Percentiles rank a stretch among this genome's conserved stretches.
Evolutionary conservation across 2,329 filamentous ascomycete species (phyloP).

Genomic region (Neonectria faginata): DNA sequence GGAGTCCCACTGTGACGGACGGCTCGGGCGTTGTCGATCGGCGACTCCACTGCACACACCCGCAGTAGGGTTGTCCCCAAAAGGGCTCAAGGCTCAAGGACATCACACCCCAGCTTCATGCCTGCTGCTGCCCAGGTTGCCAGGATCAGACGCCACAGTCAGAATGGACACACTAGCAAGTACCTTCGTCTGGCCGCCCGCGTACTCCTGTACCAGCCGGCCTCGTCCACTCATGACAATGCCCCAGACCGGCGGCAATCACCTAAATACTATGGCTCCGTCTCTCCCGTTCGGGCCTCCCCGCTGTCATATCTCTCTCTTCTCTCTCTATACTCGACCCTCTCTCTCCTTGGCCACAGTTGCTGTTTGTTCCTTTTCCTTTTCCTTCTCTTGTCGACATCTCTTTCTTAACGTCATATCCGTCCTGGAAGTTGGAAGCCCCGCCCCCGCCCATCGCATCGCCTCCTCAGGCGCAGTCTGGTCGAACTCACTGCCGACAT

Average conservation of each 20-base stretch:
- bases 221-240: conserved; percentile 47
- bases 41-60: conserved; percentile 36
- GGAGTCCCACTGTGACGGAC: conserved; percentile 35
- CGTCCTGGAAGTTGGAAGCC: conserved; percentile 2
- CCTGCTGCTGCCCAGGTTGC: not conserved
- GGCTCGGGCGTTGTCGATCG: conserved; percentile 34
- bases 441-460: not conserved
- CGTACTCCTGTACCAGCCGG: conserved; percentile 44
- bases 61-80: not conserved
- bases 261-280: conserved; percentile 48
- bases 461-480: conserved; percentile 25
- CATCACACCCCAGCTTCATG: conserved; percentile 30
- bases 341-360: conserved; percentile 35
- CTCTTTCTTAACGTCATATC: conserved; percentile 20
- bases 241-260: conserved; percentile 40
- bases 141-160: not conserved
- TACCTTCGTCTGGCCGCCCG: conserved; percentile 41
- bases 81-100: conserved; percentile 32
- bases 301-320: conserved; percentile 37
- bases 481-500: conserved; percentile 27
- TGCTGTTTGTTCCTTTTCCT: conserved; percentile 26
- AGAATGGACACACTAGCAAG: conserved; percentile 28
- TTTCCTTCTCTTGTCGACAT: conserved; percentile 19
- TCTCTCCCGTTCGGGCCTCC: conserved; percentile 40
- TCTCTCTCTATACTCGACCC: conserved; percentile 33